A percentile compares a stretch with the other conserved stretches of the same genome.
Conservation (phyloP, 192 early-diverging fungal genomes). For the Umbelopsis vinacea region DNA sequence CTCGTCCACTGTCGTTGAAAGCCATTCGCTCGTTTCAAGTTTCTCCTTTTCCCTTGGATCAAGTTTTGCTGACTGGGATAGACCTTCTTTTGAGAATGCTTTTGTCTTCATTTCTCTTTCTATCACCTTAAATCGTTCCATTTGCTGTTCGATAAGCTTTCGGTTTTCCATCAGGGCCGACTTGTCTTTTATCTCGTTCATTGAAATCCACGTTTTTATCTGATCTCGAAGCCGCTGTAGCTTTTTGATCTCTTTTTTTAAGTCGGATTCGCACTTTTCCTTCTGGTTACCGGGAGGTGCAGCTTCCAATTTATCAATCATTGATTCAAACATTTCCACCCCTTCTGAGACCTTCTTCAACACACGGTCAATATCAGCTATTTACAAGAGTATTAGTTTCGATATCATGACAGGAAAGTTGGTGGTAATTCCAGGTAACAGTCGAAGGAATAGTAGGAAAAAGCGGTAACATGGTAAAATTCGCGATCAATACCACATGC, state of each 20-base stretch:
- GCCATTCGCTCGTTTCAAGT: constrained; percentile 77
- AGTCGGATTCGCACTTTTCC: constrained; percentile 90
- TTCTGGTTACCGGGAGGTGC: constrained; percentile 85
- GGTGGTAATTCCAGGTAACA: neutral
- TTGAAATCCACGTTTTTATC: constrained; percentile 93
- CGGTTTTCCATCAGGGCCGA: constrained; percentile 81
- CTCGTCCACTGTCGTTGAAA: constrained; percentile 78
- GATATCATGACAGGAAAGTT: neutral
- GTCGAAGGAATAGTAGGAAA: neutral
- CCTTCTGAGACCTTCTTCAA: constrained; percentile 93
- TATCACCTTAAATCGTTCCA: constrained; percentile 95
- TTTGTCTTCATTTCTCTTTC: constrained; percentile 98
- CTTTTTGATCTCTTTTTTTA: constrained; percentile 99
- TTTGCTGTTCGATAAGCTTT: constrained; percentile 94
- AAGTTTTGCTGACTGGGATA: constrained; percentile 72
- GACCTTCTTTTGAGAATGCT: constrained; percentile 93
- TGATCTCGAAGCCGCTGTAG: constrained; percentile 92
- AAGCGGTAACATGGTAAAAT: neutral
- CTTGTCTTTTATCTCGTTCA: constrained; percentile 96
- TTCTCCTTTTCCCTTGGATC: constrained; percentile 93
- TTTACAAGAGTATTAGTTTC: neutral
- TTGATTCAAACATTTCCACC: constrained; percentile 91
- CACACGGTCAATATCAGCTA: constrained; percentile 91
- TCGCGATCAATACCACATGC: neutral
- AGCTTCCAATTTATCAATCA: constrained; percentile 81